Conservation (phyloP, 179 eudicot genomes). For the Vitellaria paradoxa region DNA sequence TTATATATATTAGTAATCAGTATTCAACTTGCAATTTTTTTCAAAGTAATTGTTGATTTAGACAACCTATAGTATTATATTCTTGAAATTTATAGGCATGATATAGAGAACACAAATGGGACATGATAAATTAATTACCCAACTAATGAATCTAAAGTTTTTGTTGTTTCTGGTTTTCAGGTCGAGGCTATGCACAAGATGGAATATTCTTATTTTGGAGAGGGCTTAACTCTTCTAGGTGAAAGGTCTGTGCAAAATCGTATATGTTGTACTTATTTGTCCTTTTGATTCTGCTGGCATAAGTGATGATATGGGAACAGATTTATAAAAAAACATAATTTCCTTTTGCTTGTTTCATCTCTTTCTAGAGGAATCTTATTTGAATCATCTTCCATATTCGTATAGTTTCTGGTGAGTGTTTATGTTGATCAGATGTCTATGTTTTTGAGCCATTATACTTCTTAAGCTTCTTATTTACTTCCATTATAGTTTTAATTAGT, state of each 20-base stretch:
- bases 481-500: too few species aligned
- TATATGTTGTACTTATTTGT: neutral
- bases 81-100: neutral
- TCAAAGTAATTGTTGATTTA: neutral
- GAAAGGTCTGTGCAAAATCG: constrained; percentile 49
- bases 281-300: neutral
- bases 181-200: constrained; percentile 60
- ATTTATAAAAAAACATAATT: neutral
- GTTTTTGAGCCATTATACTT: too few species aligned
- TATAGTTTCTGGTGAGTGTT: neutral
- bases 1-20: too few species aligned
- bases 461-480: too few species aligned
- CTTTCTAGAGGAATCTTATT: neutral
- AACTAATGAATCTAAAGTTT: neutral
- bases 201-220: constrained; percentile 67
- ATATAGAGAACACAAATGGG: neutral
- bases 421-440: neutral
- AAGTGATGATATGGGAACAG: neutral
- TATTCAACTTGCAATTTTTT: too few species aligned
- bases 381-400: neutral
- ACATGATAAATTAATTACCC: neutral
- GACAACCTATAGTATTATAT: neutral
- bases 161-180: constrained; percentile 34
- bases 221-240: constrained; percentile 84
- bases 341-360: neutral